Base-by-base conservation (phyloP, 73 alveolate genomes). In the Effrenium voratum region DNA sequence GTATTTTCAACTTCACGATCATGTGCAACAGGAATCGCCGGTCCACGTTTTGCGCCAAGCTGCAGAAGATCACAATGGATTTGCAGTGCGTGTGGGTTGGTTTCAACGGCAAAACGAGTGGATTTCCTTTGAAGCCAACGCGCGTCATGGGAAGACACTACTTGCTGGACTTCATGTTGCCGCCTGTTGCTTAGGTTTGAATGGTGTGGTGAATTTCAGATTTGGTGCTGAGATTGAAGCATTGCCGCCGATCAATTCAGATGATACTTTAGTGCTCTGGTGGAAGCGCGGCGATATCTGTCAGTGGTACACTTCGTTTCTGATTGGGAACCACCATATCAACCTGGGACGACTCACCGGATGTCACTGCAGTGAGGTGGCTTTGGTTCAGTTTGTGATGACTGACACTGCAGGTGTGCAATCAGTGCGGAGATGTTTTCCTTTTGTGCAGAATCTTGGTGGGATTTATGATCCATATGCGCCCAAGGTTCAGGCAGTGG, bases 91-190 rank as follows among this genome's bases (percentile, higher is more conserved):
- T 28, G n/a, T 83, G 24, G 93, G 93, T 50, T 83, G 93, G 93
- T 13, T 83, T 40, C 28, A 30, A 41, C 43, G 43, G 3, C 24
- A 49, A 28, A 28, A 38, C 4, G 2, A n/a, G 1, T 83, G 93
- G 93, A 16, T 83, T 5, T 8, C 79, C 16, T 83, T 76, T 52
- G 93, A 83, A 55, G 93, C 77, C 22, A 83, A 83, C 36, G 6
- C 2, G 1, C 2, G 66, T 3, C 52, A 13, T n/a, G 49, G 40
- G 32, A 59, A 63, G 10, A 45, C 36, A 30, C 26, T 83, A 10
- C 41, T 38, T 26, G 93, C 93, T 0, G 93, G 93, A 8, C 47
- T 86, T 3, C 94, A 60, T 36, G 94, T 86, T 5, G 81, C 68
- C 24, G 76, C 94, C 15, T 34, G 72, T 40, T 47, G 49, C 34